Evolutionary conservation across 2,329 filamentous ascomycete species (phyloP), one percentile per base, ranked within the genome.

Genomic region (Talaromyces sp.): DNA sequence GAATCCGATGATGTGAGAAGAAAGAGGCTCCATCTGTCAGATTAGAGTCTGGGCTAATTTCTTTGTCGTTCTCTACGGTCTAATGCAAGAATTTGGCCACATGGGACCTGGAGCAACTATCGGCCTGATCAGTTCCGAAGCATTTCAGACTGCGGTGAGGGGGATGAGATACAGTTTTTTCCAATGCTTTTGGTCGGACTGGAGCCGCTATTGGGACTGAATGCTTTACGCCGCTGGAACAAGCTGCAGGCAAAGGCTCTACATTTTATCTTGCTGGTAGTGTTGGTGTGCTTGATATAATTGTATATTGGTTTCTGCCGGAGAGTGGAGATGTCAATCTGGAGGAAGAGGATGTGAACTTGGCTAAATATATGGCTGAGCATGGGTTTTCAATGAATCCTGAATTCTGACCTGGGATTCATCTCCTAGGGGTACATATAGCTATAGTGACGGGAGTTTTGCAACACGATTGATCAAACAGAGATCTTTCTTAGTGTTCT

Each of bases 81-180:
- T 76, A 2, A 52, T 77, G 7, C 74, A 76, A 45, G 71, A 70
- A 0, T 71, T 74, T 22, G 75, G 76, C 0, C 72, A 78, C 31
- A 72, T 77, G 72, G 76, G 75, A 0, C 76, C 75, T 0, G 75
- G 76, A 0, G 72, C 73, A 0, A 76, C 73, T 0, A 76, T 76
- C 37, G 74, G 74, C 0, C 52, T 77, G 5, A 74, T 76, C 27
- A 73, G 71, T 2, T 70, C 70, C 0, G 76, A 77, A 62, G 67
- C 68, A 4, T 77, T 74, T 31, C 73, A 76, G 0, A 77, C 75
- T 0, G 72, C 73, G 0, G 70, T 77, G 59, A 70, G 76, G 2
- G 73, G 74, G 0, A 72, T 75, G 69, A 71, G 72, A 0, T 76
- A 75, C 58, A 73, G 75, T 35, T 64, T 78, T 78, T 33, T 71